Evolutionary conservation across 345 rosid species (phyloP), one percentile per base, ranked within the genome.

Genomic region (Balakata baccata): DNA sequence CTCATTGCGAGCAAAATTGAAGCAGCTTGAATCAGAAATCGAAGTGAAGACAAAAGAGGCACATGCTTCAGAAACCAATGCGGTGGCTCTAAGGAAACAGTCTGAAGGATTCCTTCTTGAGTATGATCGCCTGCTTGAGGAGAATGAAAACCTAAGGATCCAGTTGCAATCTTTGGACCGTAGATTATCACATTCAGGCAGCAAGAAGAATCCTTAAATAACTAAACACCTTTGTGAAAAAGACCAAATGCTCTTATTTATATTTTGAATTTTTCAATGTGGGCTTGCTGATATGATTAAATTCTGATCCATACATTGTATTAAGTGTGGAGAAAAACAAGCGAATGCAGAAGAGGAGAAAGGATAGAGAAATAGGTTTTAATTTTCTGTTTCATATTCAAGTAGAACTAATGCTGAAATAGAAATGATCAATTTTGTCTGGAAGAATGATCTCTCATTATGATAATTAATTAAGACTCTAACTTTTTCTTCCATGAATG

Each of bases 71-170:
- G 89, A 91, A 87, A 83, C 92, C 58, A 92, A 84, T 79, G 89
- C 87, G 12, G 79, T 84, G 29, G 98, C 99, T 77, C 84, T 92
- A 71, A 85, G 86, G 73, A 95, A 91, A 82, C 99, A 95, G 74
- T 89, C 99, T 4, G 97, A 92, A 81, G 99, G 99, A 13, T 92
- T 95, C 84, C 90, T 90, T 77, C 86, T 88, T 0, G 99, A 95
- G 87, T 92, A 89, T 63, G 95, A 89, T 73, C 90, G 99, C 47
- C 79, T 95, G 75, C 90, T 86, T 4, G 97, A 85, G 74, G 98
- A 92, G 77, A 95, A 95, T 79, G 90, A 89, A 82, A 86, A 77
- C 41, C 82, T 92, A 43, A 78, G 92, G 72, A 84, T 58, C 68
- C 95, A 86, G 75, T 76, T 95, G 80, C 91, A 90, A 54, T 81